Percentiles rank a stretch among this genome's conserved stretches.
phyloP scores from a whole-genome alignment of 306 rosid genomes.

The Gleditsia sinensis region DNA sequence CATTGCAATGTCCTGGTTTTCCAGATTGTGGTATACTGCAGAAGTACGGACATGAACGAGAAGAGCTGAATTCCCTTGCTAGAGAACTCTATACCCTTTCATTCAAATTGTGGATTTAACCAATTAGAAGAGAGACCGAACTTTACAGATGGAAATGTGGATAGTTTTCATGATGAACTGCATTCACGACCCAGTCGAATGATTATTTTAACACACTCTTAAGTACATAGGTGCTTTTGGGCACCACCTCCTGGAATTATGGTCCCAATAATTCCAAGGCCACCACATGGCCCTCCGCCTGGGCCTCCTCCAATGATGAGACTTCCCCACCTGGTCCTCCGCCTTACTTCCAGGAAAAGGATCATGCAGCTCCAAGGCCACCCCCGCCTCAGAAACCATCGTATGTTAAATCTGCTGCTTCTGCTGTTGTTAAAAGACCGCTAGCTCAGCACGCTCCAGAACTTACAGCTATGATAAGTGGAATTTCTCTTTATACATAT shows the following conservation, averaged over 20 bases:
- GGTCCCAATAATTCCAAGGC: slow-evolving; percentile 78
- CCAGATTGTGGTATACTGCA: not conserved
- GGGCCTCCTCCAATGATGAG: slow-evolving; percentile 99
- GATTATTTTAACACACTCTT: not conserved
- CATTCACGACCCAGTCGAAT: not conserved
- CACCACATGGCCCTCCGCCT: slow-evolving; percentile 94
- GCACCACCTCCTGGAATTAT: slow-evolving; percentile 78
- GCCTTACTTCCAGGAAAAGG: slow-evolving; percentile 78
- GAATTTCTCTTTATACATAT: slow-evolving; percentile 25
- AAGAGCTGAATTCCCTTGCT: not conserved
- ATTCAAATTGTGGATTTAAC: not conserved
- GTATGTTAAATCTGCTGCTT: slow-evolving; percentile 93
- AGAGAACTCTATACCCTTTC: not conserved
- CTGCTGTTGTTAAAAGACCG: slow-evolving; percentile 96
- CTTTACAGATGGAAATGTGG: not conserved
- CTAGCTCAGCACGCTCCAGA: slow-evolving; percentile 99
- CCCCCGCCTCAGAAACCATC: slow-evolving; percentile 81
- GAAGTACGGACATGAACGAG: not conserved
- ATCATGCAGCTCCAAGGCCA: slow-evolving; percentile 45
- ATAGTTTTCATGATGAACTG: not conserved
- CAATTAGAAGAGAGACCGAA: not conserved
- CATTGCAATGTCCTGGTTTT: not conserved
- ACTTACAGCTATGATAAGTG: slow-evolving; percentile 92
- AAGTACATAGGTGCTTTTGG: not conserved
- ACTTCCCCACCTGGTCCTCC: slow-evolving; percentile 99